phyloP scores from a whole-genome alignment of 257 asterid species.

The Hygrophila difformis region DNA sequence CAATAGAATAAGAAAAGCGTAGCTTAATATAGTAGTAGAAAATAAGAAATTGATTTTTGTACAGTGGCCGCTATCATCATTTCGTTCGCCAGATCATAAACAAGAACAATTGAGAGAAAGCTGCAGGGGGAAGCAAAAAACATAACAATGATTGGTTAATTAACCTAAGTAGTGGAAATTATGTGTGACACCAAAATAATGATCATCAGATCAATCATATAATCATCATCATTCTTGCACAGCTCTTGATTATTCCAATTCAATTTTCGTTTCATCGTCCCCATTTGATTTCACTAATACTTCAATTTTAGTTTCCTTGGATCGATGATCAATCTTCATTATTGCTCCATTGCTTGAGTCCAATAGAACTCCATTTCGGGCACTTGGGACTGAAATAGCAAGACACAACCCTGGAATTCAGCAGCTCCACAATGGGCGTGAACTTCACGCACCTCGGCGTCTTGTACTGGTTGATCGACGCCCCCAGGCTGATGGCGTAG shows the following conservation, averaged over 20 bases:
- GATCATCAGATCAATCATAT: constrained; percentile 22
- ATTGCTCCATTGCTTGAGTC: constrained; percentile 58
- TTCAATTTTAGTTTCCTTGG: no score
- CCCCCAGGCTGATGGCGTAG: constrained; percentile 65
- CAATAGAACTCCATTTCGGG: constrained; percentile 58
- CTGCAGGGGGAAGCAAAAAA: background rate
- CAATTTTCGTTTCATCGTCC: no score
- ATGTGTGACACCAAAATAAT: constrained; percentile 30
- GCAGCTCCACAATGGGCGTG: constrained; percentile 55
- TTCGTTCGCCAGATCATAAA: no score
- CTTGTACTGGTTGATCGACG: constrained; percentile 74
- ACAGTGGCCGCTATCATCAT: no score
- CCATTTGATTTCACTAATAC: no score
- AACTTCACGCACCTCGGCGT: constrained; percentile 69
- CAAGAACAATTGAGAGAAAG: no score
- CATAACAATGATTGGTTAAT: constrained; percentile 33
- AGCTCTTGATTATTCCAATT: background rate
- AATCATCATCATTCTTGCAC: background rate
- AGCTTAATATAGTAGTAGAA: constrained; percentile 13
- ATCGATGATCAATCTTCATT: constrained; percentile 21
- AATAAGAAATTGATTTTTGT: no score
- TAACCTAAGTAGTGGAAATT: constrained; percentile 20
- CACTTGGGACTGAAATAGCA: constrained; percentile 52
- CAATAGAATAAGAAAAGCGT: constrained; percentile 11
- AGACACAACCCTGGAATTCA: constrained; percentile 43